Conservation (phyloP, 768 basidiomycete species). For the Suillus clintonianus region DNA sequence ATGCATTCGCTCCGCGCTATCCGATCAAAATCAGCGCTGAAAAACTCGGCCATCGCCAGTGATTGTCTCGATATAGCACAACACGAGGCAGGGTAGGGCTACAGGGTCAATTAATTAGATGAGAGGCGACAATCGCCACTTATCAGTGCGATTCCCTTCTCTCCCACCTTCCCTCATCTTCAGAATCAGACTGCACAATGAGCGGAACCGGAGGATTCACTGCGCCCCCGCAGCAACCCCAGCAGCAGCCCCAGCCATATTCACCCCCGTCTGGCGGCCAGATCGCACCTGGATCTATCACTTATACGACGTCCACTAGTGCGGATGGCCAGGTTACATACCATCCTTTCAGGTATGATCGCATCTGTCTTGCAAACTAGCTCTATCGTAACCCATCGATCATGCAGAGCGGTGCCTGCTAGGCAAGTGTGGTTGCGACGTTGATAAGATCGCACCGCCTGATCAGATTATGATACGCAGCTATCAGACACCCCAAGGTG, state of each 20-base stretch:
- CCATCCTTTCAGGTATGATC: conserved; percentile 71
- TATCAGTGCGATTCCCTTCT: conserved; percentile 8
- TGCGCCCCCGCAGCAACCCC: conserved; percentile 23
- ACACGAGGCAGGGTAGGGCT: conserved; percentile 26
- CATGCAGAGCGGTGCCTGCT: conserved; percentile 65
- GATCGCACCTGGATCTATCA: conserved; percentile 68
- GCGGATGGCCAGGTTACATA: conserved; percentile 66
- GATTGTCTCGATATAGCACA: conserved; percentile 34
- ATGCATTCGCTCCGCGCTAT: background rate
- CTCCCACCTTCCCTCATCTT: conserved; percentile 12
- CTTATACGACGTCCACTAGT: conserved; percentile 66
- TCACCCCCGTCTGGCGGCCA: conserved; percentile 37
- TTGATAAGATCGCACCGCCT: conserved; percentile 4
- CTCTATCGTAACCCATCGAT: conserved; percentile 10
- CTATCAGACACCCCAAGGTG: conserved; percentile 69
- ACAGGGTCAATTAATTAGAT: conserved; percentile 19
- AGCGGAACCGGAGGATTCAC: conserved; percentile 23
- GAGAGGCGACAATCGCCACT: conserved; percentile 18
- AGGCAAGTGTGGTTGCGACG: conserved; percentile 47
- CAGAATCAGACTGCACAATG: conserved; percentile 18
- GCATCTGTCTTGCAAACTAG: conserved; percentile 2
- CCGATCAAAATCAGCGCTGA: conserved; percentile 18
- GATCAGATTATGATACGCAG: conserved; percentile 40
- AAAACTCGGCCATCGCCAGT: background rate
- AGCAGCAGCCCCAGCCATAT: conserved; percentile 30